Evolutionary conservation across 169 alveolate genomes (phyloP).

Genomic region (Eimeria falciformis): DNA sequence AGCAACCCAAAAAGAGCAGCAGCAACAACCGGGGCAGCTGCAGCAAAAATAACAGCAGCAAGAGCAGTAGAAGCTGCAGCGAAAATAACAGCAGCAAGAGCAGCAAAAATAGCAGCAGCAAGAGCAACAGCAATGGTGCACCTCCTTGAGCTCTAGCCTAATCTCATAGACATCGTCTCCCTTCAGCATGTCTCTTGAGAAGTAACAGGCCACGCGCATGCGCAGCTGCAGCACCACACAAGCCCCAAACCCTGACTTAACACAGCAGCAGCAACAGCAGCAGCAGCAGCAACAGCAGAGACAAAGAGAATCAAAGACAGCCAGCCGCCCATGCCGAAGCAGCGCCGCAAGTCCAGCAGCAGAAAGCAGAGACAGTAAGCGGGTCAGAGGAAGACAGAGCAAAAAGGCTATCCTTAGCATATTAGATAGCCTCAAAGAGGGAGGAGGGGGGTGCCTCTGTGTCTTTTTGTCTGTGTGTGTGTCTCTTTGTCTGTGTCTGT

Average conservation of each 20-base stretch:
- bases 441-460: no score
- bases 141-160: conserved; percentile 82
- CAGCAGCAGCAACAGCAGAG: neutral
- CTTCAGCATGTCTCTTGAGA: conserved; percentile 86
- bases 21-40: neutral
- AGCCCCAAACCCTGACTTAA: conserved; percentile 7
- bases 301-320: neutral
- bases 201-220: conserved; percentile 85
- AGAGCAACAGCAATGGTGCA: neutral
- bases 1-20: neutral
- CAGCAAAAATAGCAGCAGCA: conserved; percentile 14
- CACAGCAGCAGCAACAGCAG: neutral
- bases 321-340: neutral
- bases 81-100: neutral
- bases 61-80: neutral
- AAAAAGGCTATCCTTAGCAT: no score
- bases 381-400: no score
- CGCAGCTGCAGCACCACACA: conserved; percentile 80
- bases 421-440: no score
- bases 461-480: no score
- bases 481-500: no score
- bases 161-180: conserved; percentile 90
- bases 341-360: no score
- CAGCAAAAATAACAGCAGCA: neutral
- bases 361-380: no score